A percentile compares a stretch with the other conserved stretches of the same genome.
phyloP scores from a whole-genome alignment of 2,329 filamentous ascomycete species.

The Fusarium decemcellulare region DNA sequence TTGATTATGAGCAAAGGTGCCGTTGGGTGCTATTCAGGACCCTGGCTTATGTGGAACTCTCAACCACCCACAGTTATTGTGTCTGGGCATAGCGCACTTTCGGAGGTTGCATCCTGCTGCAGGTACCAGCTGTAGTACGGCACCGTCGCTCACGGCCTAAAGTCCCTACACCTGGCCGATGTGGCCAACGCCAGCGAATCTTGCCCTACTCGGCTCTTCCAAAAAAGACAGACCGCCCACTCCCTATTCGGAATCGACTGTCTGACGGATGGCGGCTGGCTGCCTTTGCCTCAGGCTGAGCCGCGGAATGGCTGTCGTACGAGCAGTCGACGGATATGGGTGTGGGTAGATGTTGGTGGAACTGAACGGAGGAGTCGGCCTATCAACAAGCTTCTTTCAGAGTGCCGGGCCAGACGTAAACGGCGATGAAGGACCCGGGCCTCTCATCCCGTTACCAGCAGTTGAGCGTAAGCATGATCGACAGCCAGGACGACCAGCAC shows the following conservation, averaged over 20 bases:
- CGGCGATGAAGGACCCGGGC: slow-evolving; percentile 8
- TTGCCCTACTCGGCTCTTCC: slow-evolving; percentile 1
- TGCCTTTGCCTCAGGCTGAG: slow-evolving; percentile 36
- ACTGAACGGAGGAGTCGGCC: slow-evolving; percentile 27
- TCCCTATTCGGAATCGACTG: slow-evolving; percentile 24
- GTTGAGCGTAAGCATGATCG: slow-evolving; percentile 28
- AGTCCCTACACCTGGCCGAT: slow-evolving; percentile 10
- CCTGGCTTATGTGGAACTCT: slow-evolving; percentile 17
- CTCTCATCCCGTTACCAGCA: slow-evolving; percentile 1
- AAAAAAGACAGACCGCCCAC: slow-evolving; percentile 15
- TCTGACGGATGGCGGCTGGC: slow-evolving; percentile 26
- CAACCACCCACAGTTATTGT: slow-evolving; percentile 9
- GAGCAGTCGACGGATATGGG: slow-evolving; percentile 36
- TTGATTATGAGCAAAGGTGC: background rate
- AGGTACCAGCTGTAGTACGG: slow-evolving; percentile 36
- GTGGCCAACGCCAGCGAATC: background rate
- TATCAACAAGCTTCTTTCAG: slow-evolving; percentile 22
- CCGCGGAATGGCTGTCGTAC: slow-evolving; percentile 39
- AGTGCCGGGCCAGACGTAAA: slow-evolving; percentile 3
- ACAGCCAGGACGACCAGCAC: slow-evolving; percentile 32
- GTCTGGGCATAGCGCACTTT: slow-evolving; percentile 20
- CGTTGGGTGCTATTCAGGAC: background rate
- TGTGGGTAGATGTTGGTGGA: slow-evolving; percentile 23
- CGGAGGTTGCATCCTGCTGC: slow-evolving; percentile 41
- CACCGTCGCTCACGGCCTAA: background rate